These are phyloP conservation scores for Durotheca rogersii DNA, from an alignment of 495 filamentous ascomycete genomes.

Conservation along the genomic window DNA sequence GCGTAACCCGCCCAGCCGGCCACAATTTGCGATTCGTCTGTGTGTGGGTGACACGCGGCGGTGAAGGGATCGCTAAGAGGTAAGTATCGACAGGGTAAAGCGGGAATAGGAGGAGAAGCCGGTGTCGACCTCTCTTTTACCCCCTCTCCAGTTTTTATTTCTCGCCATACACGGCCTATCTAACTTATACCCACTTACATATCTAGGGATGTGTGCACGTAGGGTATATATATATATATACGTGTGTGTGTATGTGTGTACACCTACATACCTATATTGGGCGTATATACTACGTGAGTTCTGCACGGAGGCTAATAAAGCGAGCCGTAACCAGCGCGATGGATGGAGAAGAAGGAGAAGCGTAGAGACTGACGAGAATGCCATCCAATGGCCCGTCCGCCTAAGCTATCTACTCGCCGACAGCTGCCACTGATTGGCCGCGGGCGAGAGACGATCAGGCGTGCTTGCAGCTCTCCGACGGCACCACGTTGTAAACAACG, in stretches of 20 bases:
- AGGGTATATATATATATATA: too few relatives aligned
- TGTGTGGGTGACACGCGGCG: slow-evolving; percentile 19
- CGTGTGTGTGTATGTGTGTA: too few relatives aligned
- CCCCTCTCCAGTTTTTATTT: too few relatives aligned
- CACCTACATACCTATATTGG: too few relatives aligned
- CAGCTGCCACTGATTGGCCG: slow-evolving; percentile 34
- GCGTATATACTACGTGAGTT: too few relatives aligned
- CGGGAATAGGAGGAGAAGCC: slow-evolving; percentile 25
- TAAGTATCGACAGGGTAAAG: slow-evolving; percentile 29
- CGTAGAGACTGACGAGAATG: slow-evolving; percentile 8
- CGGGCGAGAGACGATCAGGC: slow-evolving; percentile 30
- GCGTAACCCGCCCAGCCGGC: slow-evolving; percentile 20
- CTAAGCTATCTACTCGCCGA: too few relatives aligned
- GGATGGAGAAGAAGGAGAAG: slow-evolving; percentile 5
- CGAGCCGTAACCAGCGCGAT: slow-evolving; percentile 2
- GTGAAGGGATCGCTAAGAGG: slow-evolving; percentile 33
- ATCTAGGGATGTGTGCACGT: too few relatives aligned
- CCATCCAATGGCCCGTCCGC: slow-evolving; percentile 27
- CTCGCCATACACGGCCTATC: too few relatives aligned
- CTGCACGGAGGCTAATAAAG: slow-evolving; percentile 18
- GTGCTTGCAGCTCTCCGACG: slow-evolving; percentile 32
- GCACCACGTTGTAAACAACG: slow-evolving; percentile 27
- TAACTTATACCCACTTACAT: too few relatives aligned
- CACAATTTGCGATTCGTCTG: slow-evolving; percentile 22
- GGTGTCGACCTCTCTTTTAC: slow-evolving; percentile 2